These are phyloP conservation scores for Penicillium sp. DNA, from an alignment of 2,329 filamentous ascomycete genomes.

Conservation along the genomic window DNA sequence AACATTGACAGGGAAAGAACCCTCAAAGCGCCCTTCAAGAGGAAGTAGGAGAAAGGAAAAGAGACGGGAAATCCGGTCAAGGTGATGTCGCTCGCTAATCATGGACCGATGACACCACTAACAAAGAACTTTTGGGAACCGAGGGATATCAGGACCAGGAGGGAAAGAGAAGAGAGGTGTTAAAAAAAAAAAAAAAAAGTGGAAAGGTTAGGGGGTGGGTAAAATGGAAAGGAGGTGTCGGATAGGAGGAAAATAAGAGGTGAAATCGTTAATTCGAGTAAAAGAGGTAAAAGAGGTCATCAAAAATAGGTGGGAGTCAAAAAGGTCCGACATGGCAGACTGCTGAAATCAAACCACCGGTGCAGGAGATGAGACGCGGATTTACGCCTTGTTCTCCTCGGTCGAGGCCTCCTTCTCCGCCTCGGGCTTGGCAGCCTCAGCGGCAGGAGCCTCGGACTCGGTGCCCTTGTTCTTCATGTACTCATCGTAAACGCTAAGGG, in stretches of 20 bases:
- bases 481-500: conserved; percentile 93
- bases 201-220: too few relatives aligned
- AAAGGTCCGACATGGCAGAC: conserved; percentile 22
- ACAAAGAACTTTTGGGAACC: conserved; percentile 36
- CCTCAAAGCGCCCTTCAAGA: too few relatives aligned
- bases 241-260: too few relatives aligned
- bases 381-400: conserved; percentile 38
- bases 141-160: conserved; percentile 37
- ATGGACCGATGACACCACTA: too few relatives aligned
- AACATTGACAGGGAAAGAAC: too few relatives aligned
- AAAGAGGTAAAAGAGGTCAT: conserved; percentile 26
- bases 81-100: conserved; percentile 28
- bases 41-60: conserved; percentile 10
- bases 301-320: conserved; percentile 31
- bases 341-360: conserved; percentile 20
- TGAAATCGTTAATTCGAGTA: too few relatives aligned
- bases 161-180: too few relatives aligned
- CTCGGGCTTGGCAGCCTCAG: conserved; percentile 37
- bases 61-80: conserved; percentile 18
- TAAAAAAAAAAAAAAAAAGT: too few relatives aligned
- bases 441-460: conserved; percentile 42
- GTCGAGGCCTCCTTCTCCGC: conserved; percentile 36
- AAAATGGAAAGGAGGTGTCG: conserved; percentile 18
- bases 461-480: conserved; percentile 78
- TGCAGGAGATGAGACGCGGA: too few relatives aligned